Base-by-base conservation (phyloP, 2,329 filamentous ascomycete genomes). In the Fusarium nodosum region DNA sequence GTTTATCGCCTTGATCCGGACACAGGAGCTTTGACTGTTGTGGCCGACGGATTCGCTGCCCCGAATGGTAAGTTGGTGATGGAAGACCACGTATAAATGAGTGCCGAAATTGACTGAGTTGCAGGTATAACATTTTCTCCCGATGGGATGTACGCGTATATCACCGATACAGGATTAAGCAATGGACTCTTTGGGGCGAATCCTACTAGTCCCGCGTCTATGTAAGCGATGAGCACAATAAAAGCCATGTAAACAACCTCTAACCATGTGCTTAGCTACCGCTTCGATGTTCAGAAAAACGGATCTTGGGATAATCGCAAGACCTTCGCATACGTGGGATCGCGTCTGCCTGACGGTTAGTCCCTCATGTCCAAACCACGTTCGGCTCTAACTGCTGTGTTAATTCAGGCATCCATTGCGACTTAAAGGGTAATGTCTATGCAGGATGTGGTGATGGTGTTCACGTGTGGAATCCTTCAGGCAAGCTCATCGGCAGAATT, bases 311-410 rank as follows among this genome's bases (percentile, higher is more conserved):
- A 80, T 6, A 83, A 85, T 72, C 79, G 83, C 48, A 82, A 83
- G 54, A 81, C 83, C 0, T 91, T 91, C 69, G 87, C 89, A 0
- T 89, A 84, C 65, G 79, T 82, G 3, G 81, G 85, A 45, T 73
- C 80, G 1, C 85, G 86, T 4, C 79, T 88, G 4, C 87, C 89
- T 0, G 89, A 91, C 63, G 89, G 90, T 78, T 78, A 36, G 77
- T 72, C 5, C 2, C 2, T 3, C 4, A 7, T 3, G 15, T 7
- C 2, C 18, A 8, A 31, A 10, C 13, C 5, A 11, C 13, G 2
- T 2, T 4, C 1, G 0, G 4, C 7, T 13, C 18, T 48, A 26
- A 56, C 13, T 26, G 2, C 5, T n/a, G 2, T 13, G 18, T 7
- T 20, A 2, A 4, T n/a, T 0, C 20, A 82, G 91, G 69, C 79